A percentile compares a stretch with the other conserved stretches of the same genome.
Evolutionary conservation across 177 flowering plant genomes (phyloP).

Genomic region (Vitis hybrid): DNA sequence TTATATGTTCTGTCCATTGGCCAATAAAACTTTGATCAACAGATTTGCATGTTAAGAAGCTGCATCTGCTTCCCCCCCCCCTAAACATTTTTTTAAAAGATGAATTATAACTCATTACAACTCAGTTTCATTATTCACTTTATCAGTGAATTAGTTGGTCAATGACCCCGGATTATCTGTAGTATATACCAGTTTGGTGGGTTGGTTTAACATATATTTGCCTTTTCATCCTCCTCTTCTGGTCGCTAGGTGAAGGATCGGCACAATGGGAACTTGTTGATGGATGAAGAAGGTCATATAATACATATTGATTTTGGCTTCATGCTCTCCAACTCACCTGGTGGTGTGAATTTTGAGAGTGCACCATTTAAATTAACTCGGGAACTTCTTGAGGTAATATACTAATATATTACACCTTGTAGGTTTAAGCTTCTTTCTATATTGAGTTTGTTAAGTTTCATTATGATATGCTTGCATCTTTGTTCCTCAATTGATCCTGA

Average conservation of each 20-base stretch:
- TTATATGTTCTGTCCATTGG: too few species aligned
- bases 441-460: neutral
- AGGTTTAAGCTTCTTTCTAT: neutral
- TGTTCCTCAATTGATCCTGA: neutral
- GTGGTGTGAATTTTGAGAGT: conserved; percentile 99
- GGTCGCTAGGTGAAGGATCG: conserved; percentile 83
- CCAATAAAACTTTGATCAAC: too few species aligned
- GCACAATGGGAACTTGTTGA: conserved; percentile 93
- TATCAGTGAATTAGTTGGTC: neutral
- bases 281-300: conserved; percentile 99
- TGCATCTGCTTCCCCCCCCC: neutral
- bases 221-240: conserved; percentile 1
- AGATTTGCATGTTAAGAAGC: too few species aligned
- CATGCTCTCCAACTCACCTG: conserved; percentile 99
- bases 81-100: neutral
- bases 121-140: neutral
- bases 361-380: conserved; percentile 99
- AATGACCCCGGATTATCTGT: neutral
- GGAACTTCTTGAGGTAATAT: conserved; percentile 94
- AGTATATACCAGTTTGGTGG: neutral
- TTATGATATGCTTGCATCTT: neutral
- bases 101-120: neutral
- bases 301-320: conserved; percentile 99
- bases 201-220: too few species aligned
- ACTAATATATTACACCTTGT: neutral